These are phyloP conservation scores for Boletus sp. DNA, from an alignment of 768 basidiomycete genomes.

Conservation along the genomic window DNA sequence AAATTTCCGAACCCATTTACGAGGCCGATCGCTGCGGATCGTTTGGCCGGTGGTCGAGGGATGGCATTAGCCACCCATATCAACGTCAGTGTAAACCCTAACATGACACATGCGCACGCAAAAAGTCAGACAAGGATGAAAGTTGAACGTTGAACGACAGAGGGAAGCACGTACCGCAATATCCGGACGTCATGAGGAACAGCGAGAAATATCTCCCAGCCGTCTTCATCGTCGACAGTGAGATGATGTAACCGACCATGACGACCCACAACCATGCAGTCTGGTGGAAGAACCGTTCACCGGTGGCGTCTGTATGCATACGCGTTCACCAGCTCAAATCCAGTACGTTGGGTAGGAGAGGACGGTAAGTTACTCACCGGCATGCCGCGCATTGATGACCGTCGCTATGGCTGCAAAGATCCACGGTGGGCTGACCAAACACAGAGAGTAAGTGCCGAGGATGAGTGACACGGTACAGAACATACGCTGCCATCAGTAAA, in stretches of 20 bases:
- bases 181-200: slow-evolving; percentile 62
- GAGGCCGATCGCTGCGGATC: slow-evolving; percentile 54
- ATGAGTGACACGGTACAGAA: not conserved
- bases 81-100: slow-evolving; percentile 42
- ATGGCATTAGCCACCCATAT: slow-evolving; percentile 64
- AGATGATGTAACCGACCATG: slow-evolving; percentile 60
- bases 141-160: not conserved
- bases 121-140: not conserved
- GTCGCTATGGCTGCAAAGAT: slow-evolving; percentile 48
- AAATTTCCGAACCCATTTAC: slow-evolving; percentile 60
- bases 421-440: slow-evolving; percentile 54
- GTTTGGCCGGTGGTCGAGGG: slow-evolving; percentile 56
- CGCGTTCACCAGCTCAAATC: not conserved
- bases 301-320: slow-evolving; percentile 44
- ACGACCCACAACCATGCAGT: slow-evolving; percentile 56
- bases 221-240: slow-evolving; percentile 47
- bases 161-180: slow-evolving; percentile 32
- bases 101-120: not conserved
- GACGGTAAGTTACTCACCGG: slow-evolving; percentile 31
- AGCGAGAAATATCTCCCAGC: slow-evolving; percentile 56
- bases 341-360: not conserved
- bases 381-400: slow-evolving; percentile 54
- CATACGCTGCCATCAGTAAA: slow-evolving; percentile 58
- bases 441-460: not conserved
- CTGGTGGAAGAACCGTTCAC: slow-evolving; percentile 64